Evolutionary conservation across 2,329 filamentous ascomycete genomes (phyloP).

Genomic region (Aspergillus persii): DNA sequence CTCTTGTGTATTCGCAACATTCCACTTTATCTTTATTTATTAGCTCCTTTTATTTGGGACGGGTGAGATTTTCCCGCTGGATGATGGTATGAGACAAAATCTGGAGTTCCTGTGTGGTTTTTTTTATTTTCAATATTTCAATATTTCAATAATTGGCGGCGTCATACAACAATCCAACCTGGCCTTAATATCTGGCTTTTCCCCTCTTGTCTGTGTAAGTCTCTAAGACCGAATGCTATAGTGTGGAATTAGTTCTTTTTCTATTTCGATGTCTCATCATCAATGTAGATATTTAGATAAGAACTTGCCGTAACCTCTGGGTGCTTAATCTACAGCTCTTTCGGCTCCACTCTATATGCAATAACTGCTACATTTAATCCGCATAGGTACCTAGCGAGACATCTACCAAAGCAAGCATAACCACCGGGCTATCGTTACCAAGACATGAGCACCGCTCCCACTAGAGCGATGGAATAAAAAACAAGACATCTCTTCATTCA

Average conservation of each 20-base stretch:
- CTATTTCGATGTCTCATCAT: too few species aligned
- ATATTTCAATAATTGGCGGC: neutral
- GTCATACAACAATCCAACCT: neutral
- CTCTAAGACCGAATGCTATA: too few species aligned
- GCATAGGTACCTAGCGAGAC: too few species aligned
- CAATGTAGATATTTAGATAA: too few species aligned
- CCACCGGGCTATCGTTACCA: neutral
- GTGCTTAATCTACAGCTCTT: neutral
- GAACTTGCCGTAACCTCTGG: too few species aligned
- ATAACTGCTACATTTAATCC: neutral
- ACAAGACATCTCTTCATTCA: neutral
- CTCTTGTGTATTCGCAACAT: neutral
- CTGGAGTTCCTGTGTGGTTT: conserved; percentile 13
- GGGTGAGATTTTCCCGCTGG: conserved; percentile 15
- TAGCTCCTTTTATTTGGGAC: conserved; percentile 14
- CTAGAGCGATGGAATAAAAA: neutral
- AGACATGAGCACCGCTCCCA: neutral
- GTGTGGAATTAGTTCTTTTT: too few species aligned
- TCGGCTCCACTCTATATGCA: neutral
- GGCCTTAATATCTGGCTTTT: neutral
- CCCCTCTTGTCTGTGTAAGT: neutral
- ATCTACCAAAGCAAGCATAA: too few species aligned
- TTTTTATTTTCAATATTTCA: neutral
- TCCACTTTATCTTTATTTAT: conserved; percentile 6
- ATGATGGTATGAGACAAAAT: conserved; percentile 15